These are phyloP conservation scores for Filosporella fistucella DNA, from an alignment of 495 filamentous ascomycete species.

Conservation along the genomic window DNA sequence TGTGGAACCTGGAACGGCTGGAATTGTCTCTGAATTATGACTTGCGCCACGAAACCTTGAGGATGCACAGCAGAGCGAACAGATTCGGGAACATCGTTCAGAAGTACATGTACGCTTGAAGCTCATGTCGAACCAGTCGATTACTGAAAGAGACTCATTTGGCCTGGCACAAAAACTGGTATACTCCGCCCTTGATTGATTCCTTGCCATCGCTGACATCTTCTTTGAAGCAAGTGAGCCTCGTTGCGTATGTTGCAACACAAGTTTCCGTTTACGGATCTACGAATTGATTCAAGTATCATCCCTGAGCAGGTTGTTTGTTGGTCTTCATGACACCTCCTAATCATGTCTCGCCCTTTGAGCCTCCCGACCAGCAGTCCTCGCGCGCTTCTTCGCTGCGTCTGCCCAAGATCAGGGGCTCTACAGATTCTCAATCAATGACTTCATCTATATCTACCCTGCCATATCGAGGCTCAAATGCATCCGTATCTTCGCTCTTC, in stretches of 20 bases:
- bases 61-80: neutral
- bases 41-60: conserved; percentile 12
- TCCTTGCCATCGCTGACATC: too few species aligned
- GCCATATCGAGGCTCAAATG: conserved; percentile 44
- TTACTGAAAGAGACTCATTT: too few species aligned
- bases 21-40: neutral
- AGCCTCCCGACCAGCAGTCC: conserved; percentile 57
- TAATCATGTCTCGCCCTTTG: conserved; percentile 56
- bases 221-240: too few species aligned
- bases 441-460: conserved; percentile 42
- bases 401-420: conserved; percentile 45
- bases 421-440: conserved; percentile 35
- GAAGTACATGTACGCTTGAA: neutral
- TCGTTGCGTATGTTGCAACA: conserved; percentile 12
- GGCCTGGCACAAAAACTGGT: too few species aligned
- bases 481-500: conserved; percentile 56
- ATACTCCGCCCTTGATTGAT: too few species aligned
- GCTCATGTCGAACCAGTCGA: conserved; percentile 16
- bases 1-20: too few species aligned
- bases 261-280: conserved; percentile 3
- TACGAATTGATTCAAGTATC: too few species aligned
- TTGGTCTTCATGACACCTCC: conserved; percentile 54
- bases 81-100: neutral
- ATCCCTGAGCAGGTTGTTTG: neutral
- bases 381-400: conserved; percentile 41